These are phyloP conservation scores for Aquilaria yunnanensis DNA, from an alignment of 345 rosid species.

Conservation along the genomic window DNA sequence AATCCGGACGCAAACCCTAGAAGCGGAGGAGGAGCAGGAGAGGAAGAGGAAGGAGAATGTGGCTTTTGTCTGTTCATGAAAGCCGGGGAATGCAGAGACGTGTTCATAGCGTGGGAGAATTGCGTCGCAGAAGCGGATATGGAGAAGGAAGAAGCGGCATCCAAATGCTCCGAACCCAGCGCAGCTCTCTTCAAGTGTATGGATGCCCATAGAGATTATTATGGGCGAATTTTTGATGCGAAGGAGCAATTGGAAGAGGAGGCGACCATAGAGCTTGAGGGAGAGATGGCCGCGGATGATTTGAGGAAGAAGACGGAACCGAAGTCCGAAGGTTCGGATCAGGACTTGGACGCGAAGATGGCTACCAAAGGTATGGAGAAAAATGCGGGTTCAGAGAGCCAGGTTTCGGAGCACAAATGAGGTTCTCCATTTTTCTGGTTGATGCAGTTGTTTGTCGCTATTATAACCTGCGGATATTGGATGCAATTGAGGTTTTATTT, in stretches of 20 bases:
- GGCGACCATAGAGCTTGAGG: constrained; percentile 10
- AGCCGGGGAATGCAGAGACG: constrained; percentile 30
- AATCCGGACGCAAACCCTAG: too few species aligned
- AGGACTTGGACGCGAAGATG: too few species aligned
- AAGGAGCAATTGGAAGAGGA: constrained; percentile 19
- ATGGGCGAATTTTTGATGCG: constrained; percentile 20
- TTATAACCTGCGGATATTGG: too few species aligned
- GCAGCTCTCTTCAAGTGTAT: constrained; percentile 18
- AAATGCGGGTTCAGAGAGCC: too few species aligned
- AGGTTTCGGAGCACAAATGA: too few species aligned
- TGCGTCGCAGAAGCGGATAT: constrained; percentile 22
- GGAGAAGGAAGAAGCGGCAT: constrained; percentile 12
- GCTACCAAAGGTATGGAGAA: too few species aligned
- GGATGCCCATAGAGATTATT: constrained; percentile 23
- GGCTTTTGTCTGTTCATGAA: constrained; percentile 34
- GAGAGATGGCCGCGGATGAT: neutral
- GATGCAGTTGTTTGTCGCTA: too few species aligned
- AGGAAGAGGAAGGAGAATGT: constrained; percentile 18
- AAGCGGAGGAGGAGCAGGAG: neutral
- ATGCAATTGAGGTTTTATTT: too few species aligned
- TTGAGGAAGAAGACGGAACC: too few species aligned
- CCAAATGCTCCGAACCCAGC: constrained; percentile 24
- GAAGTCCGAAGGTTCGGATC: too few species aligned
- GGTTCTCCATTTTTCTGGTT: too few species aligned
- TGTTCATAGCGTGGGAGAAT: constrained; percentile 23